Evolutionary conservation across 208 protist genomes (phyloP), one percentile per base, ranked within the genome.

Genomic region (Sergeia podlipaevii): DNA sequence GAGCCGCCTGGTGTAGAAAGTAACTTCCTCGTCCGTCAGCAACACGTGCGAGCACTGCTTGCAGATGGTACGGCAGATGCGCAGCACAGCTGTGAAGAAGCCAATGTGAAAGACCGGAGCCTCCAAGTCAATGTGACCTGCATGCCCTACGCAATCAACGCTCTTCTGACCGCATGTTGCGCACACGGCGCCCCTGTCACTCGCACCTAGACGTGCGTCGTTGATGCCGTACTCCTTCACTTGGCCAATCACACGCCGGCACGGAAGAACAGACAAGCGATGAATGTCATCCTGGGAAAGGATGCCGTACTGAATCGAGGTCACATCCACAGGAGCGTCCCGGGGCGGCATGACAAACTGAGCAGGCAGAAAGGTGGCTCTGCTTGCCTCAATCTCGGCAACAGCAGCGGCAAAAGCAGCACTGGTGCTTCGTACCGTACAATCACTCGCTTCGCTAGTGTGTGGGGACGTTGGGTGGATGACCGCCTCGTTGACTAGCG

Each of bases 31-130:
- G 1, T 85, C 76, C 23, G 75, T 71, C 7, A 99, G 67, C 55
- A 99, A 70, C 13, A 99, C 77, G 18, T 85, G 73, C 5, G 79
- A 80, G 71, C 96, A 98, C 15, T 62, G 70, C 80, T 99, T 99
- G 82, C 99, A 99, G 46, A 99, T 98, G 27, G 81, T 89, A 33
- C 98, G 89, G 21, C 99, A 89, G 8, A 98, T 92, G 15, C 84
- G 72, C 28, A 99, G 43, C 37, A 99, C 96, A 10, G 73, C 65
- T 27, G 89, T 74, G 41, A 99, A 94, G 64, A 97, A 99, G 26
- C 98, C 99, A 24, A 98, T 64, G 63, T 99, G 98, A 70, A 99
- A 99, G 4, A 99, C 97, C 0, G 99, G 99, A 23, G 98, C 67
- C 63, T 93, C 93, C 29, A 99, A 77, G 54, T 97, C 77, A 33